Evolutionary conservation across 805 yeast genomes (phyloP).

Genomic region (Yarrowia sp.): DNA sequence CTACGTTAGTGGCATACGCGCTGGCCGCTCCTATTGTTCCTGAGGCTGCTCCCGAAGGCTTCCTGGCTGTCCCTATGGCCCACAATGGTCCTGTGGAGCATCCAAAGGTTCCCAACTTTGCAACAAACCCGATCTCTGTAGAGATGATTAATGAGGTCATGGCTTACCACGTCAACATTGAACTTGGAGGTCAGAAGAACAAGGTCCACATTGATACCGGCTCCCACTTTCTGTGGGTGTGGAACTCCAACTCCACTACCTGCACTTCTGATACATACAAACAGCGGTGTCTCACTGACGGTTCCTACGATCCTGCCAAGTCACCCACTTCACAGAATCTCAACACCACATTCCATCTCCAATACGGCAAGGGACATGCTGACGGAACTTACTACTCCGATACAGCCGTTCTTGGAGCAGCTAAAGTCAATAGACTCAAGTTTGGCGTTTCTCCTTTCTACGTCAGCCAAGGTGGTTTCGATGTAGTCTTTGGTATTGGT

Average conservation of each 20-base stretch:
- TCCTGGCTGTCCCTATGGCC: neutral
- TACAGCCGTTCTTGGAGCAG: neutral
- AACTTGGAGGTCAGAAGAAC: slow-evolving; percentile 43
- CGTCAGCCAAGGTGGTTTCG: neutral
- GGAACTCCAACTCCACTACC: slow-evolving; percentile 41
- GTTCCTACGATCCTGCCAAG: neutral
- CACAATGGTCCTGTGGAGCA: neutral
- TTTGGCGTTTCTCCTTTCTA: neutral
- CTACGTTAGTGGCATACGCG: neutral
- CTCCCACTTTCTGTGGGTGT: slow-evolving; percentile 7
- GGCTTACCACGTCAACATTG: slow-evolving; percentile 33
- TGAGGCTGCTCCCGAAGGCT: neutral
- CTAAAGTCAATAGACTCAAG: neutral
- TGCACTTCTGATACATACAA: slow-evolving; percentile 26
- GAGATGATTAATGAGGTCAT: slow-evolving; percentile 28
- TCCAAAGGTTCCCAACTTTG: neutral
- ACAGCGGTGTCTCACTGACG: neutral
- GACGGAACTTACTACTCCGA: neutral
- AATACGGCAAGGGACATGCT: neutral
- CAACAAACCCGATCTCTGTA: neutral
- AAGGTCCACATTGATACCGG: neutral
- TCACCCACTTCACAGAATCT: neutral
- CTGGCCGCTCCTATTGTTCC: slow-evolving; percentile 20
- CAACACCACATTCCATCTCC: neutral
- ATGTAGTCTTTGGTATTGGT: neutral